Percentiles rank a stretch among this genome's conserved stretches.
phyloP scores from a whole-genome alignment of 176 grass and related monocot species.

The Bothriochloa decipiens region DNA sequence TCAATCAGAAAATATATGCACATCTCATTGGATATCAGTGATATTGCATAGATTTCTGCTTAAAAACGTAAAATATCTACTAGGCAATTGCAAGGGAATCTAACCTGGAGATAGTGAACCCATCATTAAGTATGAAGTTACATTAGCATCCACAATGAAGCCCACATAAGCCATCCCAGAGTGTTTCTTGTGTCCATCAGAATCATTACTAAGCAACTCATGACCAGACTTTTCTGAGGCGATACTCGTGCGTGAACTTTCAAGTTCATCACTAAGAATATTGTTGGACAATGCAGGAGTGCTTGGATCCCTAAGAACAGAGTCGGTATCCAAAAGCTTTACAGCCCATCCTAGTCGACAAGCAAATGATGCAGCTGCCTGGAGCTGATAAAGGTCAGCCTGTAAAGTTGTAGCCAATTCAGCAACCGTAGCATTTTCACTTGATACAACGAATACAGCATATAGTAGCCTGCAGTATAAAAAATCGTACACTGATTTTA shows the following conservation, averaged over 20 bases:
- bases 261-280: constrained; percentile 74
- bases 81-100: constrained; percentile 8
- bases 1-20: not conserved
- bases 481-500: constrained; percentile 41
- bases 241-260: constrained; percentile 58
- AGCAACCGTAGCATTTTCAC: constrained; percentile 95
- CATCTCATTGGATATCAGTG: not conserved
- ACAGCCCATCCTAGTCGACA: constrained; percentile 88
- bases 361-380: constrained; percentile 94
- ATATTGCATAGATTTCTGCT: not conserved
- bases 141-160: constrained; percentile 95
- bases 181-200: constrained; percentile 58
- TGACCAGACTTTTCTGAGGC: constrained; percentile 70
- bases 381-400: constrained; percentile 86
- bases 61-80: not conserved
- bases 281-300: constrained; percentile 44
- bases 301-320: constrained; percentile 65
- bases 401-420: constrained; percentile 96
- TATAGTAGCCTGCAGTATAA: constrained; percentile 79
- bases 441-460: constrained; percentile 97
- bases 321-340: constrained; percentile 87
- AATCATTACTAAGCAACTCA: constrained; percentile 57
- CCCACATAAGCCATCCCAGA: constrained; percentile 72
- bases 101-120: constrained; percentile 93
- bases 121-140: constrained; percentile 99